Conservation (phyloP, 257 asterid genomes). For the Solanum clarkiae region DNA sequence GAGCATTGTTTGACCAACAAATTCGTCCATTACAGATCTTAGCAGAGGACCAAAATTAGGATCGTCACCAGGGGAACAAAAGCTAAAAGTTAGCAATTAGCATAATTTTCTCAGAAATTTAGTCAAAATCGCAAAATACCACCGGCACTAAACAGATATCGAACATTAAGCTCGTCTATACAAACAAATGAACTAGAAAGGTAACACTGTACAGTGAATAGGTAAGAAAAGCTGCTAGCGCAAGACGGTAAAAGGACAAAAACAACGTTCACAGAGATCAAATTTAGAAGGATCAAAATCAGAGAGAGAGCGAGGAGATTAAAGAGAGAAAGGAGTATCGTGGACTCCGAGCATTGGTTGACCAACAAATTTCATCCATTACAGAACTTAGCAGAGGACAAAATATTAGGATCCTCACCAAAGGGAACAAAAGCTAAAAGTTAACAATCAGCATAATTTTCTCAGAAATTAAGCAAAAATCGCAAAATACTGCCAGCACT, state of each 20-base stretch:
- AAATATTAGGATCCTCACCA: background rate
- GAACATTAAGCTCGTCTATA: background rate
- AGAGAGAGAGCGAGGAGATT: background rate
- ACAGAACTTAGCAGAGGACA: background rate
- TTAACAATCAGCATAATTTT: background rate
- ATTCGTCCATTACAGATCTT: background rate
- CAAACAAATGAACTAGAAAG: background rate
- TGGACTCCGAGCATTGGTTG: background rate
- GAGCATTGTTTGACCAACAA: background rate
- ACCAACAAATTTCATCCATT: background rate
- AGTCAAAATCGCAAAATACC: background rate
- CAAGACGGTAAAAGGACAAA: background rate
- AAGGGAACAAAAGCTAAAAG: background rate
- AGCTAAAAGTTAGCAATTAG: background rate
- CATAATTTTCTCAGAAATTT: background rate
- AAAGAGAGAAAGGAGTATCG: background rate
- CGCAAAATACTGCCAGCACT: background rate
- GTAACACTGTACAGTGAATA: background rate
- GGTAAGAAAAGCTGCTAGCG: background rate
- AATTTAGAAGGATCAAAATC: conserved; percentile 1
- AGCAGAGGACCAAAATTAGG: background rate
- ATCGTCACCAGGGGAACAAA: background rate
- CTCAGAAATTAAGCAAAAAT: background rate
- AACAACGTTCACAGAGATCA: background rate
- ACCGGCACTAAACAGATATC: background rate